Base-by-base conservation (phyloP, 345 rosid genomes). In the Moringa oleifera region DNA sequence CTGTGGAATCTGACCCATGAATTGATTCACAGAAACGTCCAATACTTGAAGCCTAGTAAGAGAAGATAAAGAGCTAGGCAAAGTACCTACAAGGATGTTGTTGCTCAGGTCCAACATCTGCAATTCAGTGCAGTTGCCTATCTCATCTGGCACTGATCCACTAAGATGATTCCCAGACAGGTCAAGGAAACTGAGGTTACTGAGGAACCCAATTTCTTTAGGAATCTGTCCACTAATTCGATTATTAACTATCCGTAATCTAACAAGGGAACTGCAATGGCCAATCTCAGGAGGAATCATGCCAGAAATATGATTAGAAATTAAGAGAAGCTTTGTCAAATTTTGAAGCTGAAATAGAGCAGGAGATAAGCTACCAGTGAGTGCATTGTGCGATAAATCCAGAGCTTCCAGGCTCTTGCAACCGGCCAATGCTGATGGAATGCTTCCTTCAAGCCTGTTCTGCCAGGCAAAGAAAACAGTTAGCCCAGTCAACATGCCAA, bases 21-120 rank as follows among this genome's bases (percentile, higher is more conserved):
- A 64, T 37, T 19, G 69, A 72, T 88, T 88, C 23, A 70, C 61
- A 25, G 95, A 88, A 61, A 88, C 78, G 67, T 85, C 91, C 53
- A 88, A 73, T 12, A 81, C 89, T 59, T 85, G 81, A 62, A 88
- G 89, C 77, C 64, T 79, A 3, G 76, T 59, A 1, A 88, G 75
- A 61, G 84, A 81, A 20, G 87, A 81, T 66, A 93, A 71, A 51
- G 90, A 77, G 62, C 45, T 69, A 22, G 98, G 94, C 65, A 93
- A 77, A 55, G 64, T 68, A 59, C 98, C 88, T 59, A 68, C 71
- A 57, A 93, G 73, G 59, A 81, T 82, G 75, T 93, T 93, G 83
- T 90, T 86, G 81, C 94, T 87, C 22, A 93, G 83, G 75, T 81
- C 76, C 47, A 93, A 79, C 85, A 76, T 83, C 64, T 86, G 91